These are phyloP conservation scores for Colletotrichum orbiculare DNA, from an alignment of 2,329 filamentous ascomycete species.

Conservation along the genomic window DNA sequence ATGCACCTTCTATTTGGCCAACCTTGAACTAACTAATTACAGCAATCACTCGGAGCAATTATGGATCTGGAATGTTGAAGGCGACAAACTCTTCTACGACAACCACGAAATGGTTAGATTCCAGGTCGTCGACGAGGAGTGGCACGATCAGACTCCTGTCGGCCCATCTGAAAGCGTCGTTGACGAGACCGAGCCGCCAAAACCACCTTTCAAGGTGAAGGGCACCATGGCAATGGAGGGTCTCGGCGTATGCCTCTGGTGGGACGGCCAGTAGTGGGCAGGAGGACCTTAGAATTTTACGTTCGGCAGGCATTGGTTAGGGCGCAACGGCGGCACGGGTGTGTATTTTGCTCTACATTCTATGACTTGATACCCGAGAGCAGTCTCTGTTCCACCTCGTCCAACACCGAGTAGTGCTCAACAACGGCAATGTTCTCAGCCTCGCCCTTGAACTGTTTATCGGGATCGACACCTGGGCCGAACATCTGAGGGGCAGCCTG, in stretches of 20 bases:
- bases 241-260: constrained; percentile 73
- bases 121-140: constrained; percentile 86
- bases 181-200: constrained; percentile 69
- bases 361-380: constrained; percentile 65
- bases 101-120: constrained; percentile 90
- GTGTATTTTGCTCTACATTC: constrained; percentile 35
- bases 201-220: constrained; percentile 78
- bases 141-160: constrained; percentile 86
- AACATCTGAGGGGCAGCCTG: constrained; percentile 74
- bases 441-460: constrained; percentile 94
- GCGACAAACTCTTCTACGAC: constrained; percentile 84
- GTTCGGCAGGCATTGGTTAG: background rate
- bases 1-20: background rate
- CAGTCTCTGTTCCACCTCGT: constrained; percentile 87
- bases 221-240: constrained; percentile 73
- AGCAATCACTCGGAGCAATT: constrained; percentile 80
- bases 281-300: constrained; percentile 6
- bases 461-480: constrained; percentile 90
- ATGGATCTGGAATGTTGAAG: constrained; percentile 86
- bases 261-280: constrained; percentile 53
- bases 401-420: constrained; percentile 91
- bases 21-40: constrained; percentile 39
- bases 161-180: constrained; percentile 66
- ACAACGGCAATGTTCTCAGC: constrained; percentile 96
- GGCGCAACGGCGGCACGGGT: constrained; percentile 11